Conservation (phyloP, 2,329 filamentous ascomycete genomes). For the Sporothrix pseudoabietina region DNA sequence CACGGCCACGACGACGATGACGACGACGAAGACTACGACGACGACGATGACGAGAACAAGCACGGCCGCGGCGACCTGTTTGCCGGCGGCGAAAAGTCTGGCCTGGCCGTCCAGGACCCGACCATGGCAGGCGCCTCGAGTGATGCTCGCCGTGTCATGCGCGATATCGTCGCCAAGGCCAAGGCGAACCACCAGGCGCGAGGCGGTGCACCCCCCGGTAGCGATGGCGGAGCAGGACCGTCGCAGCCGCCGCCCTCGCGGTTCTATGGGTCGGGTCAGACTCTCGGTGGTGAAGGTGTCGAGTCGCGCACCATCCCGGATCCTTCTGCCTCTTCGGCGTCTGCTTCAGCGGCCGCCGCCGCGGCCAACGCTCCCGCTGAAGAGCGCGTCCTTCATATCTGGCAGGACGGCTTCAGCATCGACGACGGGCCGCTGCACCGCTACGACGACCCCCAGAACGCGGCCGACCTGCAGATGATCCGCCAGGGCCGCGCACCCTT, state of each 20-base stretch:
- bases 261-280: constrained; percentile 73
- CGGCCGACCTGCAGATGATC: constrained; percentile 72
- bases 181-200: constrained; percentile 50
- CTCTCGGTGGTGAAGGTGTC: constrained; percentile 75
- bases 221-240: not conserved
- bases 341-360: constrained; percentile 21
- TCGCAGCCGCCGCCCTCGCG: constrained; percentile 46
- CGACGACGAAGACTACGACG: constrained; percentile 61
- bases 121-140: constrained; percentile 41
- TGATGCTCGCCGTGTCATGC: constrained; percentile 59
- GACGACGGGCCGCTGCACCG: constrained; percentile 77
- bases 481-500: constrained; percentile 74
- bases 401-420: constrained; percentile 82
- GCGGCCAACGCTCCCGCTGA: constrained; percentile 51
- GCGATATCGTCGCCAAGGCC: constrained; percentile 66
- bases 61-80: constrained; percentile 70
- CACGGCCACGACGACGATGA: constrained; percentile 59
- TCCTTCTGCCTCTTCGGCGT: constrained; percentile 46
- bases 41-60: constrained; percentile 58
- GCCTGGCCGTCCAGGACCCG: constrained; percentile 67
- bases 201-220: constrained; percentile 36
- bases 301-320: constrained; percentile 70
- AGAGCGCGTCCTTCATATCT: constrained; percentile 73
- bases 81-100: constrained; percentile 83
- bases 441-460: constrained; percentile 77